Evolutionary conservation across 306 rosid genomes (phyloP).

Genomic region (Leucaena leucocephala): DNA sequence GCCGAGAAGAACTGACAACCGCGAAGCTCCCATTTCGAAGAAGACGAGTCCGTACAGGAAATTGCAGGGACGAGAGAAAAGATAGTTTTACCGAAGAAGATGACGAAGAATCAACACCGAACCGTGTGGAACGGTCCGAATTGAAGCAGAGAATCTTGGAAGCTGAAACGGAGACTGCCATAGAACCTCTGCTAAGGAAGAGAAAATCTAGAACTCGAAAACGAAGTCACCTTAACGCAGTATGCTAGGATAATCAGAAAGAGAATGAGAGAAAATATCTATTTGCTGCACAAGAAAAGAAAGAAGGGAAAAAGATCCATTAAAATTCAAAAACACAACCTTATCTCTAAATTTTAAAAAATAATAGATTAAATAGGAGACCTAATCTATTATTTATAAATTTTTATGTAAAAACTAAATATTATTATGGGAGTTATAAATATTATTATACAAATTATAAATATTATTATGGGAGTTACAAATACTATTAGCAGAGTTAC

Average conservation of each 20-base stretch:
- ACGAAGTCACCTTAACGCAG: background rate
- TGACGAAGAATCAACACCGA: constrained; percentile 29
- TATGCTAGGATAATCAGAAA: constrained; percentile 35
- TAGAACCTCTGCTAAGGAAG: constrained; percentile 32
- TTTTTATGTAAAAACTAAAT: too few species aligned
- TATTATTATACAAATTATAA: too few species aligned
- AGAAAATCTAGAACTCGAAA: background rate
- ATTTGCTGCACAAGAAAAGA: background rate
- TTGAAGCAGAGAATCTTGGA: constrained; percentile 46
- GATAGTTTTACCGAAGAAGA: constrained; percentile 32
- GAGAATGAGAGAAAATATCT: constrained; percentile 22
- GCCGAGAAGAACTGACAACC: constrained; percentile 42
- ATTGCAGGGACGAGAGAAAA: constrained; percentile 48
- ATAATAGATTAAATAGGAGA: too few species aligned
- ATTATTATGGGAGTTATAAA: too few species aligned
- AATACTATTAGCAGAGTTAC: too few species aligned
- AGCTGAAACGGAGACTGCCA: constrained; percentile 74
- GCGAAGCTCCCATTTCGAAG: constrained; percentile 42
- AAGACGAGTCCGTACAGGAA: constrained; percentile 51
- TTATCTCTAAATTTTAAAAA: too few species aligned
- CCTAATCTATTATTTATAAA: too few species aligned
- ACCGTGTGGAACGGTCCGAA: constrained; percentile 44
- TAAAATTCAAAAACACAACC: too few species aligned
- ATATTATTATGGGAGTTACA: too few species aligned
- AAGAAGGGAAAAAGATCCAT: too few species aligned